These are phyloP conservation scores for Stephania yunnanensis DNA, from an alignment of 164 flowering plant genomes.

Conservation along the genomic window DNA sequence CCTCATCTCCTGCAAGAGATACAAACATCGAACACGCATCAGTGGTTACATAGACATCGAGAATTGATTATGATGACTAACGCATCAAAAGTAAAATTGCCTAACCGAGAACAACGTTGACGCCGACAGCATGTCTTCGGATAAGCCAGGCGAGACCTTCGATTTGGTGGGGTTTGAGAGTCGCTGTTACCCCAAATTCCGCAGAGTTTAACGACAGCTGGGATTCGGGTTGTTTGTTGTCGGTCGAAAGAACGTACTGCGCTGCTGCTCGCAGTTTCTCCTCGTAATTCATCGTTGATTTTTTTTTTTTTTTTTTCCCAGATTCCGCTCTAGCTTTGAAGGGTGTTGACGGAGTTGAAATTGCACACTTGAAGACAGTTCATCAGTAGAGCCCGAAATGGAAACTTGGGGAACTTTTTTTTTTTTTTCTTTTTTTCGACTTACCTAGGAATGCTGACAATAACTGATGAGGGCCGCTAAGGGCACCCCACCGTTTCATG, in stretches of 20 bases:
- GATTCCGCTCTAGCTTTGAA: too few relatives aligned
- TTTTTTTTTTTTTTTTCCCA: background rate
- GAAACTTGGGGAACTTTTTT: too few relatives aligned
- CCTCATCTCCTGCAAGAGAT: conserved; percentile 82
- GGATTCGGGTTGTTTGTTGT: conserved; percentile 17
- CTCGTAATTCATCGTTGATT: conserved; percentile 47
- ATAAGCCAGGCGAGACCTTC: conserved; percentile 91
- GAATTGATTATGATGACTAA: background rate
- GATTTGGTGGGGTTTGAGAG: conserved; percentile 74
- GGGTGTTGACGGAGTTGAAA: too few relatives aligned
- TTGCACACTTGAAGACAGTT: too few relatives aligned
- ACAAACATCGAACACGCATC: background rate
- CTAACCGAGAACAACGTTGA: conserved; percentile 83
- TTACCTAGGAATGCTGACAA: too few relatives aligned
- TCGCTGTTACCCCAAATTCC: conserved; percentile 57
- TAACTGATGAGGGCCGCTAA: too few relatives aligned
- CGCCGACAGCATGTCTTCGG: conserved; percentile 58
- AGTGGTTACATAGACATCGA: background rate
- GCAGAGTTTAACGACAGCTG: conserved; percentile 18
- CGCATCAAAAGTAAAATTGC: background rate
- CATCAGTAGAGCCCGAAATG: too few relatives aligned
- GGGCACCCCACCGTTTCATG: too few relatives aligned
- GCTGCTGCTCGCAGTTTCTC: conserved; percentile 71
- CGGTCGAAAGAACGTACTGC: conserved; percentile 38
- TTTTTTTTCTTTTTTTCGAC: too few relatives aligned